phyloP scores from a whole-genome alignment of 345 rosid genomes.

The Conringia planisiliqua region DNA sequence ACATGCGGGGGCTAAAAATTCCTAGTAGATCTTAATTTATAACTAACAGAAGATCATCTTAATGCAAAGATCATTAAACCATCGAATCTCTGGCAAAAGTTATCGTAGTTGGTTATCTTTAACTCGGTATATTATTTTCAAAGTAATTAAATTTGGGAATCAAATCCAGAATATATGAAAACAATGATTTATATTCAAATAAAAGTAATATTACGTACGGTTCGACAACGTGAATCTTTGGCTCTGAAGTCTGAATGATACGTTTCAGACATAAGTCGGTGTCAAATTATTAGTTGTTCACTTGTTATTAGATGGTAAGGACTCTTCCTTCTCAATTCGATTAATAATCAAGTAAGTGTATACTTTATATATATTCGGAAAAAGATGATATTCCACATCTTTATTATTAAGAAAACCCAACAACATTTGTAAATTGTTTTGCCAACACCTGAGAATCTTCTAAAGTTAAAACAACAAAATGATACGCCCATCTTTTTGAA shows the following conservation, averaged over 20 bases:
- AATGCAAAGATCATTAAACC: neutral
- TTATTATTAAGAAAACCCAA: neutral
- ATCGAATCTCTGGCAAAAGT: neutral
- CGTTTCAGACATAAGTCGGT: neutral
- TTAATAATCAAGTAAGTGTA: neutral
- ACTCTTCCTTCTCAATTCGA: neutral
- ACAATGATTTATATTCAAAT: neutral
- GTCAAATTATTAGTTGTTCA: neutral
- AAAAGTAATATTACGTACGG: neutral
- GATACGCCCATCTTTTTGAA: neutral
- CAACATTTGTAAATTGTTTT: neutral
- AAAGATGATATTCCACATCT: neutral
- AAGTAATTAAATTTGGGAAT: neutral
- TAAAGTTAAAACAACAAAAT: neutral
- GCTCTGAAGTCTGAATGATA: neutral
- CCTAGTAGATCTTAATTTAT: too few species aligned
- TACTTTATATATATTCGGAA: neutral
- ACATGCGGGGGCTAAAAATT: too few species aligned
- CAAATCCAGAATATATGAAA: neutral
- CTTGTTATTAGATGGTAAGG: neutral
- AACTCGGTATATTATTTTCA: neutral
- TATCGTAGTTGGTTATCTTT: neutral
- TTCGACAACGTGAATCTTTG: neutral
- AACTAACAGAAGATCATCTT: neutral
- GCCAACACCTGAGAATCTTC: neutral